These are phyloP conservation scores for Ophiostoma angusticollis DNA, from an alignment of 2,329 filamentous ascomycete genomes.

Conservation along the genomic window DNA sequence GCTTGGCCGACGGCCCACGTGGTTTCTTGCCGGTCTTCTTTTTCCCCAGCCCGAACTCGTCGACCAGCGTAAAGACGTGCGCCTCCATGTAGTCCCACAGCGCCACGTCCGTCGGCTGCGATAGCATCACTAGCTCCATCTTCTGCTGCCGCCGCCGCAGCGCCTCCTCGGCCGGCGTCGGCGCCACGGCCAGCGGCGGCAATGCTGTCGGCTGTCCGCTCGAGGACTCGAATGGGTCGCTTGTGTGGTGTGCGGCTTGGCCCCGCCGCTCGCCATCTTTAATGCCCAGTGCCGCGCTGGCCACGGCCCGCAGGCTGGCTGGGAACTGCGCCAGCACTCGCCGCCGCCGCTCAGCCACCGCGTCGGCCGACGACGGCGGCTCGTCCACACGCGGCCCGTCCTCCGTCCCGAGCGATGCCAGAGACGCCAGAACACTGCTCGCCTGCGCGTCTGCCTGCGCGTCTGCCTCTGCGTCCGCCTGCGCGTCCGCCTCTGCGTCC, in stretches of 20 bases:
- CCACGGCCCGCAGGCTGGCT: conserved; percentile 26
- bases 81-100: conserved; percentile 55
- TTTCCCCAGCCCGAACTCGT: conserved; percentile 31
- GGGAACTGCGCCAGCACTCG: conserved; percentile 28
- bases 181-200: conserved; percentile 34
- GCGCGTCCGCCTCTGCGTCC: not conserved
- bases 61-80: conserved; percentile 51
- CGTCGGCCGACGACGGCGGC: not conserved
- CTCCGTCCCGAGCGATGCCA: too few relatives aligned
- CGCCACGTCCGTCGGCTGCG: conserved; percentile 45
- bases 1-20: conserved; percentile 5
- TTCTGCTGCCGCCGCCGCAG: conserved; percentile 6
- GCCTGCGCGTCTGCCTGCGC: not conserved
- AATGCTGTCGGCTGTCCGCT: not conserved
- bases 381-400: too few relatives aligned
- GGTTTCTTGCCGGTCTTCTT: not conserved
- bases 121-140: conserved; percentile 39
- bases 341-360: conserved; percentile 14
- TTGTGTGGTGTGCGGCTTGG: too few relatives aligned
- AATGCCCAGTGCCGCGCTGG: conserved; percentile 25
- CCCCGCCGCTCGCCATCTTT: conserved; percentile 14
- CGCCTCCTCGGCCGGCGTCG: conserved; percentile 21
- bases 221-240: too few relatives aligned
- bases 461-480: not conserved
- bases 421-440: too few relatives aligned